Conservation (phyloP, 352 stramenopile genomes). For the Phytopythium delawarense region DNA sequence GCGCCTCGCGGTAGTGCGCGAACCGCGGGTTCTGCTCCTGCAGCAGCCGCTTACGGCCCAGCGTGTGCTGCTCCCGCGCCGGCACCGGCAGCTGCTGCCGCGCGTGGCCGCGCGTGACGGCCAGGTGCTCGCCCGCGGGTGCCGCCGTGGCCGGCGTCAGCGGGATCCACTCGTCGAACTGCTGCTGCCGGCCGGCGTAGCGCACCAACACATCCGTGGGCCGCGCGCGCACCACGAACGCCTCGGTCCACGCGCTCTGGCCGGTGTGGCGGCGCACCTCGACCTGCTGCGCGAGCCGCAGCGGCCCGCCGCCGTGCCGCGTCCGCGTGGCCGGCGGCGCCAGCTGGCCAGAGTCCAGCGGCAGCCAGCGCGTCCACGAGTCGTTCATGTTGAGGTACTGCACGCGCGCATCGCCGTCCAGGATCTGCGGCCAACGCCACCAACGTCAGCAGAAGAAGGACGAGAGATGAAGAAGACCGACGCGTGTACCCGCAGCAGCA, state of each 20-base stretch:
- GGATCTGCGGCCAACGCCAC: slow-evolving; percentile 23
- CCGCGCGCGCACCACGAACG: slow-evolving; percentile 42
- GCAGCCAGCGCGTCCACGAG: slow-evolving; percentile 64
- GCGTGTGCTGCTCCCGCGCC: slow-evolving; percentile 31
- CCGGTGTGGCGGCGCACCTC: slow-evolving; percentile 49
- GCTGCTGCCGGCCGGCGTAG: slow-evolving; percentile 56
- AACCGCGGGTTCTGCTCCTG: slow-evolving; percentile 72
- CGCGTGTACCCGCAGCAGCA: slow-evolving; percentile 33
- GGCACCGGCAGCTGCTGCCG: slow-evolving; percentile 36
- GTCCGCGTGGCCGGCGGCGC: slow-evolving; percentile 47
- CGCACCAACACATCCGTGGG: slow-evolving; percentile 52
- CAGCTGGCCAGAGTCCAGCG: slow-evolving; percentile 57
- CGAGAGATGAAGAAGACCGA: not conserved
- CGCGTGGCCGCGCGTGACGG: slow-evolving; percentile 20
- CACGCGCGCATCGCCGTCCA: slow-evolving; percentile 57
- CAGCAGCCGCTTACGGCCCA: slow-evolving; percentile 49
- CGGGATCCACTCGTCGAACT: slow-evolving; percentile 71
- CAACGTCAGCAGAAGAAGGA: not conserved
- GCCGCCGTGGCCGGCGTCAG: slow-evolving; percentile 55
- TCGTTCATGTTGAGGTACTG: slow-evolving; percentile 85
- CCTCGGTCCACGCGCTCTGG: slow-evolving; percentile 55
- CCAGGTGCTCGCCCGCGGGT: slow-evolving; percentile 55
- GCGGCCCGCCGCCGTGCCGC: slow-evolving; percentile 45
- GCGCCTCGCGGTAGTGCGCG: slow-evolving; percentile 58
- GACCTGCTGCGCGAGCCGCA: slow-evolving; percentile 65